phyloP scores from a whole-genome alignment of 1,284 basidiomycete species.

The Irpex sp. region DNA sequence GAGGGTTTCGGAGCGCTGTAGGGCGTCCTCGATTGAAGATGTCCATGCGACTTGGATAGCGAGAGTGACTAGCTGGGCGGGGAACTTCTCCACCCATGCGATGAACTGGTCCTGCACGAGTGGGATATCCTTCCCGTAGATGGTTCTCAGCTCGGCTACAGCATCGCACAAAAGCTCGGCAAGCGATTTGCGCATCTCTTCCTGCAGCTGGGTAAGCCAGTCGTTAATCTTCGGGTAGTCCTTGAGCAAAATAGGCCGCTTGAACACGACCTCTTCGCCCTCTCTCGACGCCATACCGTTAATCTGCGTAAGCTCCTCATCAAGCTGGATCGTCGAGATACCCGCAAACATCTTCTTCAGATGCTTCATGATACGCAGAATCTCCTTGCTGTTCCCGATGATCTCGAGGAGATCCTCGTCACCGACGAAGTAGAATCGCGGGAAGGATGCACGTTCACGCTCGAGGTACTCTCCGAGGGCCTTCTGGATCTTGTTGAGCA shows the following conservation, averaged over 20 bases:
- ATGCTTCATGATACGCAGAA: constrained; percentile 96
- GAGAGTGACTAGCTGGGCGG: constrained; percentile 93
- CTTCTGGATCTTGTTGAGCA: constrained; percentile 98
- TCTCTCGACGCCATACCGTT: constrained; percentile 92
- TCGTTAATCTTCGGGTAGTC: constrained; percentile 98
- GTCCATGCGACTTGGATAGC: constrained; percentile 97
- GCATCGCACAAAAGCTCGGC: constrained; percentile 79
- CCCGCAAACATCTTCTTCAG: constrained; percentile 99
- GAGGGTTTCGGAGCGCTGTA: constrained; percentile 56
- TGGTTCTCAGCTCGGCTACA: constrained; percentile 74
- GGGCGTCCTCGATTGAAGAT: constrained; percentile 71
- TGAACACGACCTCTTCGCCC: constrained; percentile 90
- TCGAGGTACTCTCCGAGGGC: constrained; percentile 99
- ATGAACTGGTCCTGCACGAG: constrained; percentile 70
- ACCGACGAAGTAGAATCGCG: constrained; percentile 99
- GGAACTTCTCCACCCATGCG: constrained; percentile 89
- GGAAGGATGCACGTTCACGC: constrained; percentile 95
- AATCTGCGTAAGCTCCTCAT: constrained; percentile 85
- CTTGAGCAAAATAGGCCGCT: constrained; percentile 81
- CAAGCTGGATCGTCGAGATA: constrained; percentile 86
- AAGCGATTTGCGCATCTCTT: constrained; percentile 92
- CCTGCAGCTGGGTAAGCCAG: constrained; percentile 92
- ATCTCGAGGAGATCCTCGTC: constrained; percentile 99
- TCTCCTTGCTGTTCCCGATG: constrained; percentile 99
- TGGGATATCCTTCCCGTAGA: constrained; percentile 69